Base-by-base conservation (phyloP, 352 stramenopile genomes). In the Sclerospora graminicola region DNA sequence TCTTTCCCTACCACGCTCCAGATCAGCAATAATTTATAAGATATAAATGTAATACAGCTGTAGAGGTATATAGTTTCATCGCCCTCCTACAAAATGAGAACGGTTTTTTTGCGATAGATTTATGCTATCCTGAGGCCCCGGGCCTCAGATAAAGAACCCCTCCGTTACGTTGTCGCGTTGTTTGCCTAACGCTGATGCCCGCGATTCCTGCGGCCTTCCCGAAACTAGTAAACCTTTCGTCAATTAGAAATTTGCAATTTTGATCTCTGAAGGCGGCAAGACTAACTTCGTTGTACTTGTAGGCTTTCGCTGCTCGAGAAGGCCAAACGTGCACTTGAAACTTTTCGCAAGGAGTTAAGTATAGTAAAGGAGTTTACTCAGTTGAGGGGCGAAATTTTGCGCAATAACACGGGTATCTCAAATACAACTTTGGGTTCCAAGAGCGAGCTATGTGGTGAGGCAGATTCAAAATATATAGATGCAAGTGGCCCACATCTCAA, bases 181-280 rank as follows among this genome's bases (percentile, higher is more conserved):
- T n/a, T n/a, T n/a, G n/a, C n/a, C n/a, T n/a, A 8, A 82, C 76
- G 0, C 76, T 88, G 33, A 78, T 88, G 63, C 79, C 79, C 0
- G 64, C 70, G 16, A 89, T 88, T 34, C 79, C 79, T 27, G 51
- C 76, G 15, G 65, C 80, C 18, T 85, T 88, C 33, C 72, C 72
- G 0, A 73, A 83, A 35, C 66, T 91, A 2, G 76, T 89, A 45
- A 69, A 86, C 39, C 51, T 91, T 1, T 82, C 72, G 79, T 90
- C 69, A 55, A n/a, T n/a, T 30, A 7, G 10, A 7, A 30, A 30
- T 10, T 7, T 10, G 26, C 10, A 10, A 7, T 30, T 7, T 7
- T 30, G 10, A 30, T 1, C 11, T 18, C 6, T 2, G 1, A 24
- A 21, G 9, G 11, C n/a, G 11, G 23, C 18, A 26, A 15, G 32